These are phyloP conservation scores for Lachnellula subtilissima DNA, from an alignment of 2,329 filamentous ascomycete species.

Conservation along the genomic window DNA sequence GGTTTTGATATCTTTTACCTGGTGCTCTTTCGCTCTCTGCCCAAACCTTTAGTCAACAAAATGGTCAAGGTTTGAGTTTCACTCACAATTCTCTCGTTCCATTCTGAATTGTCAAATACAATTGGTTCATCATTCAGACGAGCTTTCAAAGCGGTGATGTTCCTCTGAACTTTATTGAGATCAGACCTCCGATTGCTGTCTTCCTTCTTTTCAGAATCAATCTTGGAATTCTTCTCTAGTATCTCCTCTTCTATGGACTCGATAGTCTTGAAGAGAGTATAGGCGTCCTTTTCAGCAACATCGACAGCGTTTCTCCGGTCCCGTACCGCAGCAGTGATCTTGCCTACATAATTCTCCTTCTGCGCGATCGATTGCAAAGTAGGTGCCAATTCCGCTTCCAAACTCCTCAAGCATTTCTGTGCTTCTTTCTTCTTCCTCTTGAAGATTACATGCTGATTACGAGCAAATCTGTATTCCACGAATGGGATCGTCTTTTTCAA, in stretches of 20 bases:
- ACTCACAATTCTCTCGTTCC: constrained; percentile 69
- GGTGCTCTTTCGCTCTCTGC: constrained; percentile 56
- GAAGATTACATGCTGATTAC: constrained; percentile 42
- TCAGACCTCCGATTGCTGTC: constrained; percentile 47
- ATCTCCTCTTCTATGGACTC: constrained; percentile 39
- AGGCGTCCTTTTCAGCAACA: constrained; percentile 48
- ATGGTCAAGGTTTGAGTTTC: neutral
- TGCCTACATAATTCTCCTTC: constrained; percentile 62
- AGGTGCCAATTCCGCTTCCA: constrained; percentile 62
- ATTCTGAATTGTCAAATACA: constrained; percentile 64
- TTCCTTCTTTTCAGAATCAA: constrained; percentile 47
- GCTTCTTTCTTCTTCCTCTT: constrained; percentile 54
- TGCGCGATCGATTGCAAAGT: constrained; percentile 61
- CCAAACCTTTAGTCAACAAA: constrained; percentile 1
- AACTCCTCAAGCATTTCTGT: constrained; percentile 49
- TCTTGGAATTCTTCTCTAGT: constrained; percentile 37
- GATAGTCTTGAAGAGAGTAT: constrained; percentile 39
- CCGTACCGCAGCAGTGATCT: constrained; percentile 51
- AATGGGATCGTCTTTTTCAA: constrained; percentile 63
- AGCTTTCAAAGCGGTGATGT: constrained; percentile 59
- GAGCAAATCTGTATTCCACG: constrained; percentile 57
- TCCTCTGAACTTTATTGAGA: constrained; percentile 44
- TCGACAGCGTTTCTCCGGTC: constrained; percentile 51
- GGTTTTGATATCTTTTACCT: constrained; percentile 46
- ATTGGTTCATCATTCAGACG: constrained; percentile 57